These are phyloP conservation scores for Pichia eremophila DNA, from an alignment of 805 yeast species.

Conservation along the genomic window DNA sequence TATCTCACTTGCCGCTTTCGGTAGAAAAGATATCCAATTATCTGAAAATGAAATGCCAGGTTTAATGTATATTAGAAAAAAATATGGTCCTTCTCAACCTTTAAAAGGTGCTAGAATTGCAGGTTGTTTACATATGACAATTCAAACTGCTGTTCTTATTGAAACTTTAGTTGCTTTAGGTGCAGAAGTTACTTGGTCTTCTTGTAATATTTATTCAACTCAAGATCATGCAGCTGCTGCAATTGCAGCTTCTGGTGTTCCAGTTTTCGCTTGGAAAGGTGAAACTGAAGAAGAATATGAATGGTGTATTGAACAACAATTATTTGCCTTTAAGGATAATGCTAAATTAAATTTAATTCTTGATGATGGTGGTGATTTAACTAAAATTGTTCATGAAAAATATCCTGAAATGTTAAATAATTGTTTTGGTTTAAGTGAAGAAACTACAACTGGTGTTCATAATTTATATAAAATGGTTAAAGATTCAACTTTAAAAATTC, in stretches of 20 bases:
- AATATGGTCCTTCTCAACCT: constrained; percentile 88
- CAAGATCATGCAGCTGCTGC: constrained; percentile 99
- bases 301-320: constrained; percentile 99
- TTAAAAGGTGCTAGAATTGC: constrained; percentile 98
- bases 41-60: constrained; percentile 99
- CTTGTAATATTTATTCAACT: constrained; percentile 98
- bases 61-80: constrained; percentile 92
- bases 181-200: constrained; percentile 99
- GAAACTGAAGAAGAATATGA: constrained; percentile 99
- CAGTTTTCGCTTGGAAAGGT: constrained; percentile 99
- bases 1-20: constrained; percentile 97
- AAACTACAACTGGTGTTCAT: constrained; percentile 99
- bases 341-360: constrained; percentile 92
- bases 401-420: constrained; percentile 94
- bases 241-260: constrained; percentile 98
- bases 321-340: constrained; percentile 93
- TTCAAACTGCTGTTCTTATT: constrained; percentile 97
- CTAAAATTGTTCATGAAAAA: constrained; percentile 92
- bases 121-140: constrained; percentile 99
- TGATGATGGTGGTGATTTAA: constrained; percentile 99
- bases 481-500: constrained; percentile 86
- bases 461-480: constrained; percentile 93
- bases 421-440: constrained; percentile 96
- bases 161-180: constrained; percentile 96
- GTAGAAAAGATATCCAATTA: constrained; percentile 98